These are phyloP conservation scores for Rostrohypoxylon terebratum DNA, from an alignment of 495 filamentous ascomycete species.

Conservation along the genomic window DNA sequence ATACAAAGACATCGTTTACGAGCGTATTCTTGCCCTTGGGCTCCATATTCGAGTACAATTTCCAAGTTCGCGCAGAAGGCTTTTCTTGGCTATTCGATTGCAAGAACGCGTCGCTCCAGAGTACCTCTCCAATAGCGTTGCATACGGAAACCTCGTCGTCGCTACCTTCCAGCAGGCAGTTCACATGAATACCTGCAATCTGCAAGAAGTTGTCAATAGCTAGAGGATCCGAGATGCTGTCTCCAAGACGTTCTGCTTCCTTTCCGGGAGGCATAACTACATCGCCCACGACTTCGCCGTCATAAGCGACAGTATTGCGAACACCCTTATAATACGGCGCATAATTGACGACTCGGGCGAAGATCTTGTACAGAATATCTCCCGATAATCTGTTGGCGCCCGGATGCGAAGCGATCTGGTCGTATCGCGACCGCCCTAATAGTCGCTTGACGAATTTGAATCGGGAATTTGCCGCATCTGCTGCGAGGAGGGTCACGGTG, in stretches of 20 bases:
- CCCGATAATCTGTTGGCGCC: constrained; percentile 22
- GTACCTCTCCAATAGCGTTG: constrained; percentile 28
- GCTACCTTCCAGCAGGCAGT: constrained; percentile 40
- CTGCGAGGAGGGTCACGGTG: constrained; percentile 13
- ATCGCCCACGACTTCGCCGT: constrained; percentile 48
- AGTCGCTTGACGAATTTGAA: constrained; percentile 22
- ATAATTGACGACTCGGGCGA: constrained; percentile 51
- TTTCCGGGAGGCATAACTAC: constrained; percentile 41
- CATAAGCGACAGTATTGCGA: constrained; percentile 42
- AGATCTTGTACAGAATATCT: constrained; percentile 52
- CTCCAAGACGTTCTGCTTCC: constrained; percentile 14
- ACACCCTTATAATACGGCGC: constrained; percentile 55
- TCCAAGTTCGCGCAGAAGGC: constrained; percentile 31
- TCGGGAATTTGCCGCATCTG: constrained; percentile 10
- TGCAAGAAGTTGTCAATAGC: constrained; percentile 56
- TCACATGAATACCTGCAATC: constrained; percentile 57
- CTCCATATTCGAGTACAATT: constrained; percentile 44
- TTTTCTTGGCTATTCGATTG: constrained; percentile 4
- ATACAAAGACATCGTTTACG: constrained; percentile 55
- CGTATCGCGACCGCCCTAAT: constrained; percentile 18
- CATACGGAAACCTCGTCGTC: constrained; percentile 27
- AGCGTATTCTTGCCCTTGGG: constrained; percentile 33
- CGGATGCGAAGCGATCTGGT: constrained; percentile 22
- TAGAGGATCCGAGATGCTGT: constrained; percentile 15
- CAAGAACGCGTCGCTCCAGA: constrained; percentile 29